Base-by-base conservation (phyloP, 2,329 filamentous ascomycete species). In the Diaporthe vaccinii region DNA sequence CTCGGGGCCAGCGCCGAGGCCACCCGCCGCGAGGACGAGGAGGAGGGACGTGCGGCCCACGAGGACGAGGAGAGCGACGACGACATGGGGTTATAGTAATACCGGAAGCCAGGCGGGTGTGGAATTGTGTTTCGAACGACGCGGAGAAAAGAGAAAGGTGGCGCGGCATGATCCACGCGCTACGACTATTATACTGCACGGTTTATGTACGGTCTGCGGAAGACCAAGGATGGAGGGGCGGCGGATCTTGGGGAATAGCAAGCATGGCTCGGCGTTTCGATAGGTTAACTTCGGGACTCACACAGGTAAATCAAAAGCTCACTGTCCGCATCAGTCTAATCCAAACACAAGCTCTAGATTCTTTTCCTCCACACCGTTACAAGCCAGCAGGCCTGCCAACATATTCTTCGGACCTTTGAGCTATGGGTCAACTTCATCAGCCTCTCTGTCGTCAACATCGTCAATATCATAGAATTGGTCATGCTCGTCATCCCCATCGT, bases 1-100 rank as follows among this genome's bases (percentile, higher is more conserved):
- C 91, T 98, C 70, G 95, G 95, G 14, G 92, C 93, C 2, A 95
- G 94, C 53, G 92, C 92, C 72, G 96, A 98, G 86, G 91, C 93
- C 77, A 91, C 91, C 62, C 89, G 94, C 77, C 88, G 93, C 77
- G 95, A 98, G 80, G 91, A 94, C 78, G 93, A 97, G 80, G 91
- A 91, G 57, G 94, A 95, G 79, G 86, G 87, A 9, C 89, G n/a
- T n/a, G 89, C 28, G 90, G 88, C 41, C 25, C 91, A 91, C 76
- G 91, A 90, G 49, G 92, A 93, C 78, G 91, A 93, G 68, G 85
- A 85, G 71, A 89, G 85, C 65, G 88, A 89, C 76, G 87, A 89
- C 71, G 88, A 89, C 46, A 89, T 90, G 88, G 86, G 83, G n/a
- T 78, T 83, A 39, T 82, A 55, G 77, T 53, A 22, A 31, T 10